Percentiles rank a stretch among this genome's conserved stretches.
Evolutionary conservation across 2,329 filamentous ascomycete genomes (phyloP).

Genomic region (Daldinia eschscholtzii): DNA sequence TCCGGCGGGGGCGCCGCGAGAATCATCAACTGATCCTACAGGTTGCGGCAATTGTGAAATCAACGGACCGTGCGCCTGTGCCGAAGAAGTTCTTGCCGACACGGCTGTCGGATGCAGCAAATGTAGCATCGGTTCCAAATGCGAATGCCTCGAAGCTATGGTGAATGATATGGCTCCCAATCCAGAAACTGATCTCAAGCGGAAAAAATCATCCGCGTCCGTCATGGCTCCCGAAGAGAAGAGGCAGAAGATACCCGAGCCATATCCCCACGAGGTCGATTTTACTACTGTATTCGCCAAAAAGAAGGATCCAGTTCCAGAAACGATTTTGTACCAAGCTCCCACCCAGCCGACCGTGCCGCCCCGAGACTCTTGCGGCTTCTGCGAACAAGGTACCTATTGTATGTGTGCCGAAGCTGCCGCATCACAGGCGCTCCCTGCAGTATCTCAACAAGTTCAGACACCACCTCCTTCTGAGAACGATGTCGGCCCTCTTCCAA

Average conservation of each 20-base stretch:
- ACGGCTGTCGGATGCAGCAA: conserved; percentile 72
- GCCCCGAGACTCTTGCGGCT: conserved; percentile 79
- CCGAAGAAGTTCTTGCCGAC: conserved; percentile 69
- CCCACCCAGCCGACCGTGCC: conserved; percentile 54
- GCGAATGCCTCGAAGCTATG: conserved; percentile 69
- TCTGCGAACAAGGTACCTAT: conserved; percentile 84
- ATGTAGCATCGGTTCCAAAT: conserved; percentile 72
- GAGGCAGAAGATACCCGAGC: conserved; percentile 63
- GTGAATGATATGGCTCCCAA: conserved; percentile 54
- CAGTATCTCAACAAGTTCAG: conserved; percentile 63
- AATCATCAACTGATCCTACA: conserved; percentile 54
- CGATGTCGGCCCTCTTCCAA: conserved; percentile 67
- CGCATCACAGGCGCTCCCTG: conserved; percentile 56
- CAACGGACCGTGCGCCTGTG: conserved; percentile 68
- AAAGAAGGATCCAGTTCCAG: conserved; percentile 55
- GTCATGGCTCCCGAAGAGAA: conserved; percentile 64
- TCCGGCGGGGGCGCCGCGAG: conserved; percentile 50
- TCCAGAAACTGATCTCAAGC: conserved; percentile 61
- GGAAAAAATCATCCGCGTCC: conserved; percentile 62
- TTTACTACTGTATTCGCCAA: conserved; percentile 76
- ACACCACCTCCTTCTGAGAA: conserved; percentile 73
- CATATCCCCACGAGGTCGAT: conserved; percentile 74
- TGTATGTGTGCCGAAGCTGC: conserved; percentile 80
- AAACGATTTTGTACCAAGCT: conserved; percentile 49
- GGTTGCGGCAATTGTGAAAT: conserved; percentile 69